phyloP scores from a whole-genome alignment of 2,329 filamentous ascomycete species.

The Mollisiaceae sp. region DNA sequence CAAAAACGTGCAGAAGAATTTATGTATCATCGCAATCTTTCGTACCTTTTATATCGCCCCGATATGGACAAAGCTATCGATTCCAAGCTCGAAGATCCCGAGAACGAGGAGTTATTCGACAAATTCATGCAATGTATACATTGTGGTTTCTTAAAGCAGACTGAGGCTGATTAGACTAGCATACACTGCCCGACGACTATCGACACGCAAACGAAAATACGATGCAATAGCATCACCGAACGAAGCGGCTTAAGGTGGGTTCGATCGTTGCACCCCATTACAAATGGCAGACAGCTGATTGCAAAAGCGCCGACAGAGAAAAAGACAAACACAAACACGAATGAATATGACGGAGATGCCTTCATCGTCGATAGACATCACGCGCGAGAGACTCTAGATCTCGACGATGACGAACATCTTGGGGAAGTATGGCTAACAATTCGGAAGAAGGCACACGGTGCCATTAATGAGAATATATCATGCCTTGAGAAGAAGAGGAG shows the following conservation, averaged over 20 bases:
- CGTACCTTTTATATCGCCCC: conserved; percentile 20
- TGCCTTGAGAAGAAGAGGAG: no score
- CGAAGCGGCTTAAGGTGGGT: conserved; percentile 13
- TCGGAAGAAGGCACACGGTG: no score
- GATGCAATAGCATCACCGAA: conserved; percentile 15
- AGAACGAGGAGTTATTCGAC: conserved; percentile 13
- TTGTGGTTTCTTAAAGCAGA: conserved; percentile 14
- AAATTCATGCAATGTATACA: conserved; percentile 13
- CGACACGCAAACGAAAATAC: conserved; percentile 14
- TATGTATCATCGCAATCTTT: conserved; percentile 18
- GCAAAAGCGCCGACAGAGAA: conserved; percentile 10
- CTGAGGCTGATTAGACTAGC: conserved; percentile 13
- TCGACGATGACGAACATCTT: conserved; percentile 14
- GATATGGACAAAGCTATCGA: conserved; percentile 24
- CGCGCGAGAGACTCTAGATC: conserved; percentile 13
- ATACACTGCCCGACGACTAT: conserved; percentile 15
- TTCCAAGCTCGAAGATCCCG: conserved; percentile 12
- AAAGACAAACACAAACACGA: conserved; percentile 15
- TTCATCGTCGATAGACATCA: conserved; percentile 14
- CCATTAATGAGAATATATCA: no score
- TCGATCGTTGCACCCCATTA: conserved; percentile 8
- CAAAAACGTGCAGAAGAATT: conserved; percentile 13
- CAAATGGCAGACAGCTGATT: conserved; percentile 17
- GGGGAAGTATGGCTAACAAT: conserved; percentile 16
- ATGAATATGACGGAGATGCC: conserved; percentile 13